Evolutionary conservation across 352 stramenopile species (phyloP).

Genomic region (Peronospora belbahrii): DNA sequence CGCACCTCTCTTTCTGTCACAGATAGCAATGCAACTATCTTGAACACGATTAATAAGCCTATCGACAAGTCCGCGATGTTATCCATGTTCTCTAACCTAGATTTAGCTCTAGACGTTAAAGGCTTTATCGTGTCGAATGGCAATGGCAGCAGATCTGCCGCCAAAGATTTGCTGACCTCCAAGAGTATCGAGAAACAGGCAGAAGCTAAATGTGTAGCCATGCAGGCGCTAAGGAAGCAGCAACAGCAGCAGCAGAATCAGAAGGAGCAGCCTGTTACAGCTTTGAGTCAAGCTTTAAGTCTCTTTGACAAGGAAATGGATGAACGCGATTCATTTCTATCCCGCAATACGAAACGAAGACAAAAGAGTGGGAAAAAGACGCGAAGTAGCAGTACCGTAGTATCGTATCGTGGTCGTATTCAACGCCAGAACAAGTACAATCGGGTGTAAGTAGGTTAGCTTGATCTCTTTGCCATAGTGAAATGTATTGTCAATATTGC

Average conservation of each 20-base stretch:
- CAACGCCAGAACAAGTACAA: slow-evolving; percentile 61
- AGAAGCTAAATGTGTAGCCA: slow-evolving; percentile 24
- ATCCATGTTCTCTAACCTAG: slow-evolving; percentile 49
- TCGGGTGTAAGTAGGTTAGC: slow-evolving; percentile 4
- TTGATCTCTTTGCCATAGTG: too few species aligned
- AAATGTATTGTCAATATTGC: too few species aligned
- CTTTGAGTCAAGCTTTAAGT: slow-evolving; percentile 53
- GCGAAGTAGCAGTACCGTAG: slow-evolving; percentile 18
- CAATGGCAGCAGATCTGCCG: slow-evolving; percentile 20
- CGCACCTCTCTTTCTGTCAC: slow-evolving; percentile 22
- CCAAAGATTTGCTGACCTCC: slow-evolving; percentile 44
- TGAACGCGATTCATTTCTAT: slow-evolving; percentile 22
- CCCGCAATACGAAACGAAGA: slow-evolving; percentile 35
- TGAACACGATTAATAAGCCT: background rate
- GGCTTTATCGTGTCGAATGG: slow-evolving; percentile 12
- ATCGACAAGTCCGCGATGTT: slow-evolving; percentile 32
- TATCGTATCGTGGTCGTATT: slow-evolving; percentile 30
- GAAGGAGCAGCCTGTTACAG: slow-evolving; percentile 29
- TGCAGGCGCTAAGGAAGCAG: slow-evolving; percentile 27
- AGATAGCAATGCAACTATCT: slow-evolving; percentile 1
- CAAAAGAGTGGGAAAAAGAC: slow-evolving; percentile 38
- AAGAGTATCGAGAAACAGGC: slow-evolving; percentile 37
- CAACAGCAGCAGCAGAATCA: slow-evolving; percentile 24
- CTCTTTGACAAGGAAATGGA: slow-evolving; percentile 52
- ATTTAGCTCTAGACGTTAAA: slow-evolving; percentile 34